Conservation (phyloP, 2,329 filamentous ascomycete species). For the Clarireedia paspali region DNA sequence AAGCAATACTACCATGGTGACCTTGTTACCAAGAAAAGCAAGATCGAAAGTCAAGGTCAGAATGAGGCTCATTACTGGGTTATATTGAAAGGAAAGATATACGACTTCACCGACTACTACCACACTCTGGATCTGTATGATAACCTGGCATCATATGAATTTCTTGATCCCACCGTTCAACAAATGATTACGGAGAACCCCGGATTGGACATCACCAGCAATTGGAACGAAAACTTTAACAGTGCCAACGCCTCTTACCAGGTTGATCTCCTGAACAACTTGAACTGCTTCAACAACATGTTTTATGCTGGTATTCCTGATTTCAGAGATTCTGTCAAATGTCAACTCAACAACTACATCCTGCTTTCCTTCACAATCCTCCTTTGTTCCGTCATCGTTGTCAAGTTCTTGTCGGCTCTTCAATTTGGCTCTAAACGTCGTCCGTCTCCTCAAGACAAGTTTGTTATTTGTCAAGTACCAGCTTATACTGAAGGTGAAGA, state of each 20-base stretch:
- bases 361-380: conserved; percentile 81
- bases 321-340: conserved; percentile 69
- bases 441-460: conserved; percentile 90
- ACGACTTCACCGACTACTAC: conserved; percentile 90
- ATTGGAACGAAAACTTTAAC: conserved; percentile 50
- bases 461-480: conserved; percentile 96
- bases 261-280: conserved; percentile 51
- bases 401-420: conserved; percentile 89
- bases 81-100: conserved; percentile 67
- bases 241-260: conserved; percentile 43
- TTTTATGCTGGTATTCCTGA: conserved; percentile 81
- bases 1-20: conserved; percentile 82
- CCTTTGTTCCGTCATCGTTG: conserved; percentile 67
- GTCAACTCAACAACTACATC: conserved; percentile 86
- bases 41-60: conserved; percentile 57
- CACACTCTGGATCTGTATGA: conserved; percentile 58
- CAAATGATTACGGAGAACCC: conserved; percentile 66
- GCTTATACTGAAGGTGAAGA: conserved; percentile 98
- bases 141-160: conserved; percentile 48
- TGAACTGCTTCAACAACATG: conserved; percentile 73
- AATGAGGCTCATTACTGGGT: conserved; percentile 69
- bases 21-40: conserved; percentile 59
- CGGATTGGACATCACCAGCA: conserved; percentile 67
- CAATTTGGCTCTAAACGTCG: conserved; percentile 89
- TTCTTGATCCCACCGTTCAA: conserved; percentile 62